Percentiles rank a stretch among this genome's conserved stretches.
phyloP scores from a whole-genome alignment of 1,284 basidiomycete species.

The Trametes pubescens region DNA sequence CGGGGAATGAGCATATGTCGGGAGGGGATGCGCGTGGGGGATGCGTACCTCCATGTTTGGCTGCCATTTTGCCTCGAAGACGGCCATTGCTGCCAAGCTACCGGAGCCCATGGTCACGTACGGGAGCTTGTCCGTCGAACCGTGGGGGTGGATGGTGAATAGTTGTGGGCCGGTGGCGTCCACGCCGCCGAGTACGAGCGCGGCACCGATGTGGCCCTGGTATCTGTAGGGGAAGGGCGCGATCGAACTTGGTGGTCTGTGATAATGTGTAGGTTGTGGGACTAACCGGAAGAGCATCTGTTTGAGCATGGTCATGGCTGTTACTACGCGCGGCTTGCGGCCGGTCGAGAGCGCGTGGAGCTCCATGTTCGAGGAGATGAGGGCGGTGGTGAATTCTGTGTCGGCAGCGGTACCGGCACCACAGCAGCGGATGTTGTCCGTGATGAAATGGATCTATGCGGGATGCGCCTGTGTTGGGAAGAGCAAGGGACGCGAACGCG shows the following conservation, averaged over 20 bases:
- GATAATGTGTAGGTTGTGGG: conserved; percentile 19
- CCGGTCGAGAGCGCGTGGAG: conserved; percentile 88
- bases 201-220: conserved; percentile 95
- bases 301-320: conserved; percentile 98
- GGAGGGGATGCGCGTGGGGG: conserved; percentile 3
- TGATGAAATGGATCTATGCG: conserved; percentile 93
- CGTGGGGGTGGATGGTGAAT: conserved; percentile 97
- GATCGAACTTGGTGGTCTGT: not conserved
- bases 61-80: conserved; percentile 92
- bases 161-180: conserved; percentile 94
- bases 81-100: conserved; percentile 96
- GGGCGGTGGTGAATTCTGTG: conserved; percentile 94
- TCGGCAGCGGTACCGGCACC: conserved; percentile 99
- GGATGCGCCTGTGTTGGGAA: not conserved
- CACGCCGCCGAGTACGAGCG: conserved; percentile 96
- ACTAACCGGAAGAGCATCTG: conserved; percentile 81
- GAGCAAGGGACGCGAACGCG: not conserved
- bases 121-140: conserved; percentile 97
- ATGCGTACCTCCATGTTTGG: conserved; percentile 79
- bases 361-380: conserved; percentile 94
- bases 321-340: conserved; percentile 89
- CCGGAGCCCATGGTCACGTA: conserved; percentile 99
- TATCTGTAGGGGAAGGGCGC: conserved; percentile 59
- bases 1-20: conserved; percentile 10
- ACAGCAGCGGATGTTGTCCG: conserved; percentile 95